A percentile compares a stretch with the other conserved stretches of the same genome.
These are phyloP conservation scores for Panaeolus cyanescens DNA, from an alignment of 768 basidiomycete genomes.

Conservation along the genomic window DNA sequence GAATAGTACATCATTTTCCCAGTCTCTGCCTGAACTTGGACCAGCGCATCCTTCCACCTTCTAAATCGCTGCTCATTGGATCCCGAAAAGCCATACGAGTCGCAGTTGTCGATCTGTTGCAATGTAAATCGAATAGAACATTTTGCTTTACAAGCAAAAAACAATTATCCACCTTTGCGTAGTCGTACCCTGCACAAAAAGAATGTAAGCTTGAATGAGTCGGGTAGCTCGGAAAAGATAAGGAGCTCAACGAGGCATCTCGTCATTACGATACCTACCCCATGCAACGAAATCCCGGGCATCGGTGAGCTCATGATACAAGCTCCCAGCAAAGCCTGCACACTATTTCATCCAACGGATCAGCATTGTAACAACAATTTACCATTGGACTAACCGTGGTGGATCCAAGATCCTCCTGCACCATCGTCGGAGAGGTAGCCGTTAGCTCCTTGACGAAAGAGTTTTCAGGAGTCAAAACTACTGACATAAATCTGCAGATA, in stretches of 20 bases:
- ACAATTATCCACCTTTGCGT: slow-evolving; percentile 17
- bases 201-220: background rate
- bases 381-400: slow-evolving; percentile 15
- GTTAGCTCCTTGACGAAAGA: background rate
- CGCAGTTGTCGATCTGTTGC: slow-evolving; percentile 21
- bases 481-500: slow-evolving; percentile 19
- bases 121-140: background rate
- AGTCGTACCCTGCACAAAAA: slow-evolving; percentile 21
- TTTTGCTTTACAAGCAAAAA: background rate
- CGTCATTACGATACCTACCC: slow-evolving; percentile 11
- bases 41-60: slow-evolving; percentile 24
- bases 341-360: slow-evolving; percentile 13
- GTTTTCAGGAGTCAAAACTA: background rate
- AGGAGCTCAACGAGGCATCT: background rate
- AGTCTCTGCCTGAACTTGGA: slow-evolving; percentile 21
- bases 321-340: slow-evolving; percentile 25
- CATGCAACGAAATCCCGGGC: slow-evolving; percentile 25
- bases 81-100: slow-evolving; percentile 17
- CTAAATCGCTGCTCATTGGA: slow-evolving; percentile 22
- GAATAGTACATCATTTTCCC: slow-evolving; percentile 26
- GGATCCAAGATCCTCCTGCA: slow-evolving; percentile 24
- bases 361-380: background rate
- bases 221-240: background rate
- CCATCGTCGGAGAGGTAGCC: background rate
- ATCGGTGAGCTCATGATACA: slow-evolving; percentile 26